Conservation (phyloP, 306 rosid species). For the Rosa chinensis region DNA sequence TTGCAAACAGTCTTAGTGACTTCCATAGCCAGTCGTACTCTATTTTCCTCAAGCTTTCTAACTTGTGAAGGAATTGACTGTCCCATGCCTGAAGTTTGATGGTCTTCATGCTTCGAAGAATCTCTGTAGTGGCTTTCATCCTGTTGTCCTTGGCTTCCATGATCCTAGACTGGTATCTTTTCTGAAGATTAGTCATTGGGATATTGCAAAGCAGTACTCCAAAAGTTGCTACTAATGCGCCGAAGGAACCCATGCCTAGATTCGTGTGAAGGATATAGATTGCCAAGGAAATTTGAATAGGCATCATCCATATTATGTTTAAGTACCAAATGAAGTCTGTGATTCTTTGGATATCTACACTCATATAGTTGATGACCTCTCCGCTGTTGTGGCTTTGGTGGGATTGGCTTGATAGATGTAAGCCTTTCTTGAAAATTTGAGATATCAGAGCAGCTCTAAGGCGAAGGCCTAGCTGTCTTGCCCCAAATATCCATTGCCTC, state of each 20-base stretch:
- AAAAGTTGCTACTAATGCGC: constrained; percentile 69
- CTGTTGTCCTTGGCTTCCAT: constrained; percentile 92
- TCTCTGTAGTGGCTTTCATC: constrained; percentile 88
- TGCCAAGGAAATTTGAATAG: constrained; percentile 80
- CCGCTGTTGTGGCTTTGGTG: constrained; percentile 79
- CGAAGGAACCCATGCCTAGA: constrained; percentile 72
- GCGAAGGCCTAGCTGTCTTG: constrained; percentile 81
- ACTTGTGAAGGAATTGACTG: constrained; percentile 53
- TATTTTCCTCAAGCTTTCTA: constrained; percentile 54
- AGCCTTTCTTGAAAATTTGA: constrained; percentile 72
- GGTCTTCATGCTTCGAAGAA: constrained; percentile 71
- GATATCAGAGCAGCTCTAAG: constrained; percentile 80
- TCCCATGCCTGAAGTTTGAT: constrained; percentile 98
- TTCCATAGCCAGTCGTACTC: constrained; percentile 72
- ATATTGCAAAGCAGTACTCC: constrained; percentile 70
- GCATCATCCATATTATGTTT: constrained; percentile 85
- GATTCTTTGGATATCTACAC: constrained; percentile 91
- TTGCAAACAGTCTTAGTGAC: constrained; percentile 52
- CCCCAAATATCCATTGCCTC: constrained; percentile 95
- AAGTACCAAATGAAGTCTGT: constrained; percentile 82
- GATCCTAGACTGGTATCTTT: constrained; percentile 71
- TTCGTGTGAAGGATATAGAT: constrained; percentile 63
- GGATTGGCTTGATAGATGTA: constrained; percentile 60
- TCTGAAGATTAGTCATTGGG: constrained; percentile 74
- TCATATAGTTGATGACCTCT: constrained; percentile 91